A percentile compares a stretch with the other conserved stretches of the same genome.
Evolutionary conservation across 371 early-diverging fungal genomes (phyloP).

Genomic region (Zopfochytrium polystomum): DNA sequence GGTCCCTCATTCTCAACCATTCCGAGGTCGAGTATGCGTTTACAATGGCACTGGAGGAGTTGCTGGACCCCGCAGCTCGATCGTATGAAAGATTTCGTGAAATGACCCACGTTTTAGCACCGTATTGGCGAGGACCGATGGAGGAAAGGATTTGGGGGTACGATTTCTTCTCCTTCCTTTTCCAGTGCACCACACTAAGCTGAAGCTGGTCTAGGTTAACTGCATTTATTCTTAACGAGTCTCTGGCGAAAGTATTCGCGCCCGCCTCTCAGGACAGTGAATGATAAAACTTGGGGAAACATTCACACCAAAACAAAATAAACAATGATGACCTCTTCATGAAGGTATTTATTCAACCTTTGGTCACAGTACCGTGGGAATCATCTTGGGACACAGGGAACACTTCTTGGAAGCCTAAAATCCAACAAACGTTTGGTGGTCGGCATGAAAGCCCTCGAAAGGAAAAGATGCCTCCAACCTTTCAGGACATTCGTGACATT

Average conservation of each 20-base stretch:
- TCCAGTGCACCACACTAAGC: neutral
- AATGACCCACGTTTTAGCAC: slow-evolving; percentile 58
- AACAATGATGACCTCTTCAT: too few relatives aligned
- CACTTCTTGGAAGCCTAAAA: too few relatives aligned
- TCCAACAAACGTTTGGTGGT: too few relatives aligned
- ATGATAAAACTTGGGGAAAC: too few relatives aligned
- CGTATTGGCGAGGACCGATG: too few relatives aligned
- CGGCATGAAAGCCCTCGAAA: too few relatives aligned
- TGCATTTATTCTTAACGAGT: slow-evolving; percentile 67
- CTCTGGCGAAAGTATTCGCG: slow-evolving; percentile 26
- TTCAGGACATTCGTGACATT: slow-evolving; percentile 59
- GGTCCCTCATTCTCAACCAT: neutral
- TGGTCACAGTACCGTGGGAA: too few relatives aligned
- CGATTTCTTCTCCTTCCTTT: neutral
- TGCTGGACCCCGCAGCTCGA: slow-evolving; percentile 53
- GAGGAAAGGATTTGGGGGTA: slow-evolving; percentile 40
- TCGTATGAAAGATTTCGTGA: slow-evolving; percentile 57
- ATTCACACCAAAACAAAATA: too few relatives aligned
- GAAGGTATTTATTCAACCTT: too few relatives aligned
- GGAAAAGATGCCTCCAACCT: too few relatives aligned
- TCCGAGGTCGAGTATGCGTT: neutral
- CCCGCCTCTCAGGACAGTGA: too few relatives aligned
- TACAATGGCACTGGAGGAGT: slow-evolving; percentile 45
- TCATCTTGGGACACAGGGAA: too few relatives aligned
- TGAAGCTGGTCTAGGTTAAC: slow-evolving; percentile 56